phyloP scores from a whole-genome alignment of 1,284 basidiomycete species.

The Lentinus polychrous region DNA sequence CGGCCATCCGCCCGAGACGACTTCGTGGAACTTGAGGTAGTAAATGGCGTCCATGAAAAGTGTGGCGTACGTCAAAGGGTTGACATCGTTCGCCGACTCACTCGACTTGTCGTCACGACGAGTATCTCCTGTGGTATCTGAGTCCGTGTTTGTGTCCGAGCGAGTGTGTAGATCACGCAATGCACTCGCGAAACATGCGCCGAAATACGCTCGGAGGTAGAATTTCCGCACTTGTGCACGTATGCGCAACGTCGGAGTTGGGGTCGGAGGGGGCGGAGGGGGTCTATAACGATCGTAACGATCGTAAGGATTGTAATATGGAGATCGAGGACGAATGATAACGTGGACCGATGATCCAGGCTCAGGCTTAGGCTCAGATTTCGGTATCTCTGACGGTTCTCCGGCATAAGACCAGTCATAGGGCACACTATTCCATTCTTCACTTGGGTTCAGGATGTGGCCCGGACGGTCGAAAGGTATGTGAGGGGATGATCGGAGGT shows the following conservation, averaged over 20 bases:
- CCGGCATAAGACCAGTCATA: constrained; percentile 11
- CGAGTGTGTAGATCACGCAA: constrained; percentile 1
- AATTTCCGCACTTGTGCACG: background rate
- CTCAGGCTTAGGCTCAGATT: no score
- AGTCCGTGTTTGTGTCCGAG: background rate
- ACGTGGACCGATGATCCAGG: no score
- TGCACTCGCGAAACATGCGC: background rate
- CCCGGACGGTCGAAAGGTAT: constrained; percentile 4
- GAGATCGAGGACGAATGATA: no score
- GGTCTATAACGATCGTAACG: background rate
- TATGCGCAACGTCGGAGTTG: background rate
- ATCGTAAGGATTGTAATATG: no score
- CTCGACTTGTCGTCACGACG: no score
- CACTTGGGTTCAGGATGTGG: constrained; percentile 7
- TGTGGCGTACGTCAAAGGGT: constrained; percentile 6
- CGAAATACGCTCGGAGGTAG: constrained; percentile 1
- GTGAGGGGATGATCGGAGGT: background rate
- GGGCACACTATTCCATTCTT: constrained; percentile 8
- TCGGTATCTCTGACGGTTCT: background rate
- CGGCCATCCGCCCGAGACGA: background rate
- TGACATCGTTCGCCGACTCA: no score
- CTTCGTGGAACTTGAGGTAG: constrained; percentile 8
- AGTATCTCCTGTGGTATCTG: no score
- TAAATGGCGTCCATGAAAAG: constrained; percentile 9
- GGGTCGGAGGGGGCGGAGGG: background rate